Percentiles rank a stretch among this genome's conserved stretches.
Conservation (phyloP, 805 yeast genomes). For the Candida germanica region DNA sequence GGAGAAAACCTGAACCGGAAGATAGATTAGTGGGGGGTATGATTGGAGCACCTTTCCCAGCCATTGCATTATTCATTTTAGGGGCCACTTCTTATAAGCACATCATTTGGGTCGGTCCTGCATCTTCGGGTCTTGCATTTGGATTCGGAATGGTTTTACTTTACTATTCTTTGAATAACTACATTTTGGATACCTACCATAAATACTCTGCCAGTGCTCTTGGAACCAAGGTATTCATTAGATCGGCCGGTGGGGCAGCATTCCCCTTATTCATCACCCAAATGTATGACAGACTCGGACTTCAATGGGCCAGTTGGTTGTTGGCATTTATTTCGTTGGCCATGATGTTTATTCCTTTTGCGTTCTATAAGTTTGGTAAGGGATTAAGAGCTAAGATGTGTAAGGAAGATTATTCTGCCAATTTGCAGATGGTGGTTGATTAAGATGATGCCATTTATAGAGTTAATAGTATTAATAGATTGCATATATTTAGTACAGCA, state of each 20-base stretch:
- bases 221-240: slow-evolving; percentile 76
- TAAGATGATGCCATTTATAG: too few species aligned
- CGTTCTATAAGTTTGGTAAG: slow-evolving; percentile 67
- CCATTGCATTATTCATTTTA: slow-evolving; percentile 71
- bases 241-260: slow-evolving; percentile 85
- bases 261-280: slow-evolving; percentile 80
- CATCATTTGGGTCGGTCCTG: slow-evolving; percentile 65
- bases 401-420: slow-evolving; percentile 54
- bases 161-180: slow-evolving; percentile 63
- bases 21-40: slow-evolving; percentile 78
- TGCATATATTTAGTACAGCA: too few species aligned
- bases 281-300: slow-evolving; percentile 71
- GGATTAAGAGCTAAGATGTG: slow-evolving; percentile 60
- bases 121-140: slow-evolving; percentile 55
- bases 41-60: slow-evolving; percentile 81
- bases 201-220: slow-evolving; percentile 77
- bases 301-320: slow-evolving; percentile 80
- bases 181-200: slow-evolving; percentile 81
- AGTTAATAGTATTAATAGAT: too few species aligned
- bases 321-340: slow-evolving; percentile 75
- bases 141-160: slow-evolving; percentile 62
- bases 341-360: slow-evolving; percentile 71
- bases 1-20: slow-evolving; percentile 69
- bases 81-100: slow-evolving; percentile 76
- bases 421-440: slow-evolving; percentile 8